Percentiles rank a stretch among this genome's conserved stretches.
Conservation (phyloP, 176 grass and related monocot genomes). For the Eleusine coracana region DNA sequence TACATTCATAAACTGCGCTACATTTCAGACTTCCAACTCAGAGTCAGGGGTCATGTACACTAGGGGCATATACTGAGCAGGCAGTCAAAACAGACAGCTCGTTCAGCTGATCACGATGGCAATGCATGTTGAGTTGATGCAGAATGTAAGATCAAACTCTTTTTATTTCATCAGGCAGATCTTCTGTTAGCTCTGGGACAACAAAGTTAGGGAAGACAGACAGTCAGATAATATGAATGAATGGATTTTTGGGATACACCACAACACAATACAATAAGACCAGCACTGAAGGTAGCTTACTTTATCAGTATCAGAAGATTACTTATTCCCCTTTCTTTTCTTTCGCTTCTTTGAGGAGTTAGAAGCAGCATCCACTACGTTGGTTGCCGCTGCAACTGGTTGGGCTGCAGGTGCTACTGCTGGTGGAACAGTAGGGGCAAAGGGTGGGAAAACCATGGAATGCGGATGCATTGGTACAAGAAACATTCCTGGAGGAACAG, state of each 20-base stretch:
- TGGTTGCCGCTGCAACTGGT: slow-evolving; percentile 32
- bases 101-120: neutral
- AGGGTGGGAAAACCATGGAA: slow-evolving; percentile 66
- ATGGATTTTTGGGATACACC: neutral
- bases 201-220: neutral
- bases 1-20: neutral
- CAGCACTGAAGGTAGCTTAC: slow-evolving; percentile 28
- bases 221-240: neutral
- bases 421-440: slow-evolving; percentile 44
- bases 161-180: neutral
- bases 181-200: slow-evolving; percentile 11
- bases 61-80: neutral
- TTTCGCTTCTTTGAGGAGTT: slow-evolving; percentile 69
- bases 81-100: neutral
- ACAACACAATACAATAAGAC: neutral
- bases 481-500: slow-evolving; percentile 58
- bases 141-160: neutral
- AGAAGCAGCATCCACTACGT: neutral
- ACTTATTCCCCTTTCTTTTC: slow-evolving; percentile 65
- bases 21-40: neutral
- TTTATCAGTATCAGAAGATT: slow-evolving; percentile 9
- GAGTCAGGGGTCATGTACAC: slow-evolving; percentile 5
- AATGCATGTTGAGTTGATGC: neutral
- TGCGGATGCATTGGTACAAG: slow-evolving; percentile 66
- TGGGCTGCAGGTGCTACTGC: slow-evolving; percentile 45